These are phyloP conservation scores for Ligustrum vulgare DNA, from an alignment of 257 asterid genomes.

Conservation along the genomic window DNA sequence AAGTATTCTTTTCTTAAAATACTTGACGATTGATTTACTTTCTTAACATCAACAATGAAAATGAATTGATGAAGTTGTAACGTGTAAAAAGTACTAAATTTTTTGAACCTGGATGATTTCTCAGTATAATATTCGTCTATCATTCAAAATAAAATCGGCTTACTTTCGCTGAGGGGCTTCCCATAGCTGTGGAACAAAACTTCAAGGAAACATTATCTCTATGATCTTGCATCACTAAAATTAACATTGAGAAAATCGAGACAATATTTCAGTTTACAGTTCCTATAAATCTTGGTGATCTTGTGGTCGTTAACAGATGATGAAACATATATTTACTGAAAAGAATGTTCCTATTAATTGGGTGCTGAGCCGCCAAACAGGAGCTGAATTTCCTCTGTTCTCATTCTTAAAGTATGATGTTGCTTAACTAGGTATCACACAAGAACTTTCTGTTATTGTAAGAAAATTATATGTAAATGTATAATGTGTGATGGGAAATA, in stretches of 20 bases:
- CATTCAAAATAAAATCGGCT: constrained; percentile 17
- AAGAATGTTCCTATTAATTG: constrained; percentile 44
- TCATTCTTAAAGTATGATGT: too few relatives aligned
- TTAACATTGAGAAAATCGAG: constrained; percentile 5
- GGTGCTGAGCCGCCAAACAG: constrained; percentile 61
- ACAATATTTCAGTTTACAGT: neutral
- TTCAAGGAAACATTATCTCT: constrained; percentile 43
- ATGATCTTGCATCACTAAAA: constrained; percentile 66
- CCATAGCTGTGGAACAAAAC: constrained; percentile 50
- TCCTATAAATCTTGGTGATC: neutral
- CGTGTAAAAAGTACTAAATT: too few relatives aligned
- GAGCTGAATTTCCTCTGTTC: constrained; percentile 70
- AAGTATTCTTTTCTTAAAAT: too few relatives aligned
- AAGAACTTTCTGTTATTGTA: too few relatives aligned
- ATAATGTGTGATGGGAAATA: too few relatives aligned
- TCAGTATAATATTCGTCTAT: too few relatives aligned
- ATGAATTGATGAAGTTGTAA: neutral
- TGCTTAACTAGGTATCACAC: too few relatives aligned
- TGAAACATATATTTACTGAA: constrained; percentile 53
- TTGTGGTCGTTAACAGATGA: neutral
- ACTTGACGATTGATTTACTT: too few relatives aligned
- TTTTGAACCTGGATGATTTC: too few relatives aligned
- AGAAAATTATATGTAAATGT: too few relatives aligned
- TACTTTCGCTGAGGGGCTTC: constrained; percentile 50
- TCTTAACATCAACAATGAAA: too few relatives aligned